Evolutionary conservation across 345 rosid genomes (phyloP).

Genomic region (Eucalyptus cloeziana): DNA sequence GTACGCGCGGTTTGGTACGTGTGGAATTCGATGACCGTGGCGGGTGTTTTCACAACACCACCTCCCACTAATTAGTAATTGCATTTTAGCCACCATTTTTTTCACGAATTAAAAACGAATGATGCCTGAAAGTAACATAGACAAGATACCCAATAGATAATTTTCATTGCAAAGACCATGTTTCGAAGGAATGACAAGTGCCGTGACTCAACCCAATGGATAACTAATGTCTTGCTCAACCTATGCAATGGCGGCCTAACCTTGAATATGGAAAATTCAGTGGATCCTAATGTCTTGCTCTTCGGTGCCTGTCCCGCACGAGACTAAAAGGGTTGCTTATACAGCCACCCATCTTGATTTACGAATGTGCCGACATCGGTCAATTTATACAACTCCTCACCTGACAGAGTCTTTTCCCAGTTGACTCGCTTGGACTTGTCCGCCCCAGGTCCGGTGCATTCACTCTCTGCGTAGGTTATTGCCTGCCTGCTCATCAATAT

Average conservation of each 20-base stretch:
- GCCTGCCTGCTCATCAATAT: not conserved
- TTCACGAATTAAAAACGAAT: not conserved
- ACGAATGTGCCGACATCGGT: slow-evolving; percentile 3
- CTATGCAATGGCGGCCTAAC: not conserved
- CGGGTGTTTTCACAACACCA: not conserved
- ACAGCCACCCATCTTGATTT: slow-evolving; percentile 25
- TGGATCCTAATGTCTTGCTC: not conserved
- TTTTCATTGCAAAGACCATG: not conserved
- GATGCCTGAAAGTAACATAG: not conserved
- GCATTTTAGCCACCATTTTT: not conserved
- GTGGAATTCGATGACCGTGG: not conserved
- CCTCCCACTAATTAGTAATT: not conserved
- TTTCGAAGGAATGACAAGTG: not conserved
- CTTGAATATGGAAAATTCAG: not conserved
- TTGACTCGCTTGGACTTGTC: slow-evolving; percentile 15
- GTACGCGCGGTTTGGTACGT: not conserved
- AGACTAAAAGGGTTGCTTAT: slow-evolving; percentile 4
- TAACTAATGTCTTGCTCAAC: too few relatives aligned
- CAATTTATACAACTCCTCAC: not conserved
- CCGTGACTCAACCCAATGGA: not conserved
- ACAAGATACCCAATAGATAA: not conserved
- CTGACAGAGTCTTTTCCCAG: slow-evolving; percentile 20
- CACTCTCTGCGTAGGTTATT: slow-evolving; percentile 23
- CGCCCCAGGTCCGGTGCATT: slow-evolving; percentile 28
- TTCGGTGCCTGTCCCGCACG: not conserved